phyloP scores from a whole-genome alignment of 2,329 filamentous ascomycete genomes.

The Cladosporium cucumerinum region DNA sequence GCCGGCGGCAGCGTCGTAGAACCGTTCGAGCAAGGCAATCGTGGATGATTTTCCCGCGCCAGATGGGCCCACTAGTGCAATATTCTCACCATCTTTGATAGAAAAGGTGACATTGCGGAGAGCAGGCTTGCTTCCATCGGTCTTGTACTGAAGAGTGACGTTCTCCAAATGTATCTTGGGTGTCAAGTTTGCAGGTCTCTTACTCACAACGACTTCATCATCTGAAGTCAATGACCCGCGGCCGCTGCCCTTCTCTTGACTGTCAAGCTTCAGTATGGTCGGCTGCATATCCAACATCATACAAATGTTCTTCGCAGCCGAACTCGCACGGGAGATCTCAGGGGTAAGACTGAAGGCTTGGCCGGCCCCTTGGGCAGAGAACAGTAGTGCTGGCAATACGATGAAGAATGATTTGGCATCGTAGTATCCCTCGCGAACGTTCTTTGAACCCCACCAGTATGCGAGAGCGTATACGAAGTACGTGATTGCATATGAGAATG shows the following conservation, averaged over 20 bases:
- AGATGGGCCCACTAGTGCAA: conserved; percentile 47
- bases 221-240: conserved; percentile 2
- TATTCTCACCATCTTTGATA: conserved; percentile 50
- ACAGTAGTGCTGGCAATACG: conserved; percentile 44
- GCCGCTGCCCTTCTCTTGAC: conserved; percentile 2
- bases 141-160: conserved; percentile 39
- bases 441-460: conserved; percentile 48
- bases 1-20: conserved; percentile 43
- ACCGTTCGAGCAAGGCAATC: conserved; percentile 46
- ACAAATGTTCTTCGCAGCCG: conserved; percentile 45
- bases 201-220: not conserved
- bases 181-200: conserved; percentile 1
- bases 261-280: conserved; percentile 34
- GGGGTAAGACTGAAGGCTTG: conserved; percentile 47
- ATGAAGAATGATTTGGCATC: conserved; percentile 44
- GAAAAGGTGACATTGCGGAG: conserved; percentile 49
- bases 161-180: conserved; percentile 34
- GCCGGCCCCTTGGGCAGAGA: conserved; percentile 46
- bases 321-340: conserved; percentile 44
- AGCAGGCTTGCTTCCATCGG: conserved; percentile 37
- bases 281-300: conserved; percentile 41
- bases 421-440: conserved; percentile 44
- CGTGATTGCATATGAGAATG: conserved; percentile 44
- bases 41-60: conserved; percentile 47
- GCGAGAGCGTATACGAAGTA: conserved; percentile 49